Evolutionary conservation across 805 yeast genomes (phyloP).

Genomic region (Lipomyces yamadae): DNA sequence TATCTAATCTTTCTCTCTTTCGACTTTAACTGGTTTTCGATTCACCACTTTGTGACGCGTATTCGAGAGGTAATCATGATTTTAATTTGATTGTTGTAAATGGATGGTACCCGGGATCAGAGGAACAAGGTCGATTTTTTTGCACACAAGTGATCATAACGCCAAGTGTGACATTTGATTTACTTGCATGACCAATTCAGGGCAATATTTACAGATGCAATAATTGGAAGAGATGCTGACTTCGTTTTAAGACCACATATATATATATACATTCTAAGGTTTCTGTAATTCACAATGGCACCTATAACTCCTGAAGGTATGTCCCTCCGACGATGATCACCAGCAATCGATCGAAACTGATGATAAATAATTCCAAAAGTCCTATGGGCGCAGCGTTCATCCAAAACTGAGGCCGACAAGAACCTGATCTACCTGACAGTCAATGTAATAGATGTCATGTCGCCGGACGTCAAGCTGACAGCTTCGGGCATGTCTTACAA

Average conservation of each 20-base stretch:
- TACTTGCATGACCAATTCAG: too few relatives aligned
- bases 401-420: constrained; percentile 68
- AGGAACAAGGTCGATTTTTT: neutral
- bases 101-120: neutral
- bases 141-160: neutral
- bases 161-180: too few relatives aligned
- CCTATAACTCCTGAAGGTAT: constrained; percentile 22
- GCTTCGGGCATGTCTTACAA: constrained; percentile 59
- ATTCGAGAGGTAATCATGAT: neutral
- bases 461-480: constrained; percentile 66
- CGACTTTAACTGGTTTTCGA: neutral
- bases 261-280: neutral
- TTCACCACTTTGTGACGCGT: neutral
- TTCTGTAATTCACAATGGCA: constrained; percentile 16
- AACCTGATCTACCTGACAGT: constrained; percentile 78
- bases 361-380: constrained; percentile 48
- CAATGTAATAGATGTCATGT: constrained; percentile 68
- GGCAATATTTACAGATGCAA: too few relatives aligned
- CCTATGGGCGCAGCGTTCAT: constrained; percentile 97
- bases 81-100: neutral
- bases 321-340: neutral
- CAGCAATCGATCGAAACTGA: neutral
- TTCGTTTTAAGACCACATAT: neutral
- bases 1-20: neutral
- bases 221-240: neutral